Conservation (phyloP, 305 asterid species). For the Salvia sclarea region DNA sequence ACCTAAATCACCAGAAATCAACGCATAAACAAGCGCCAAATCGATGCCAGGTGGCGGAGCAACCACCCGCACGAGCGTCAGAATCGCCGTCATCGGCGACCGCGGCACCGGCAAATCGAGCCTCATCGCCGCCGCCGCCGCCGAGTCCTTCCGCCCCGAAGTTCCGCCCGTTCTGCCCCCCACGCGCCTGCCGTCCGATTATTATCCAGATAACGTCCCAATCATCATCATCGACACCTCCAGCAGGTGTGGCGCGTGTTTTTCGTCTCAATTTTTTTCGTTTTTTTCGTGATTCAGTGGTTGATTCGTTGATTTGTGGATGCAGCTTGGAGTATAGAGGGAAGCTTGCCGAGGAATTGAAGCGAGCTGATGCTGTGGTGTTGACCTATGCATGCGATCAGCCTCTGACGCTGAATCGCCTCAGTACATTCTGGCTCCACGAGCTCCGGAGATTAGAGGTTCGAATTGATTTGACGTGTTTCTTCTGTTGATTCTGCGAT, state of each 20-base stretch:
- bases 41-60: conserved; percentile 60
- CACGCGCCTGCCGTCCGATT: conserved; percentile 94
- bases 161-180: conserved; percentile 91
- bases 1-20: conserved; percentile 25
- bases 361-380: conserved; percentile 93
- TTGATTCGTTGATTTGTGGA: conserved; percentile 29
- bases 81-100: conserved; percentile 93
- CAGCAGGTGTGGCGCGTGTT: conserved; percentile 52
- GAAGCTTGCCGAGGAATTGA: conserved; percentile 88
- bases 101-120: conserved; percentile 93
- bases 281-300: background rate
- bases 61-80: conserved; percentile 60
- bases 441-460: conserved; percentile 95
- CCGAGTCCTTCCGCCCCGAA: conserved; percentile 75
- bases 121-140: conserved; percentile 86
- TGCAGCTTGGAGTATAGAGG: conserved; percentile 93
- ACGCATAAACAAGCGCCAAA: conserved; percentile 23
- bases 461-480: conserved; percentile 6
- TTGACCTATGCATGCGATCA: conserved; percentile 97
- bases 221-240: conserved; percentile 85
- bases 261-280: background rate
- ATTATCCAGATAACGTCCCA: conserved; percentile 83
- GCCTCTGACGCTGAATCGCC: conserved; percentile 78
- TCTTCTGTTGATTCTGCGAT: background rate
- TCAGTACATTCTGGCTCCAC: conserved; percentile 89